Conservation (phyloP, 2,329 filamentous ascomycete species). For the Trichophyton simii region DNA sequence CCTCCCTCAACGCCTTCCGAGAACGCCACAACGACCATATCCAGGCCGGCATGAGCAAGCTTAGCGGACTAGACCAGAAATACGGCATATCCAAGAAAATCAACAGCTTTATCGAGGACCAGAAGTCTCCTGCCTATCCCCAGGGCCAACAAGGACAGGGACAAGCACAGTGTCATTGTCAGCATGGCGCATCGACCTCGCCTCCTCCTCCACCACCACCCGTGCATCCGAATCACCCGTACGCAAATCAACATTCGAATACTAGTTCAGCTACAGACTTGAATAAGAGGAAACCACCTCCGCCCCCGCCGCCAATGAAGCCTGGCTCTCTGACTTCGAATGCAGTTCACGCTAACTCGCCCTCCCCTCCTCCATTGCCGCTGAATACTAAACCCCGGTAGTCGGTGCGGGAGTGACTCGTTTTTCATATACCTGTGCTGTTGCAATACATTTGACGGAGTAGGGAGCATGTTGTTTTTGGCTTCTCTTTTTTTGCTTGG, state of each 20-base stretch:
- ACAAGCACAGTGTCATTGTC: not conserved
- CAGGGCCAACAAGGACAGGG: not conserved
- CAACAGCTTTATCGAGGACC: conserved; percentile 36
- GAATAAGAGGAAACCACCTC: conserved; percentile 39
- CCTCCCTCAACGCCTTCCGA: conserved; percentile 38
- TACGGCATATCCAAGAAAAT: conserved; percentile 44
- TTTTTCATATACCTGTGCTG: not conserved
- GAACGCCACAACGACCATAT: conserved; percentile 59
- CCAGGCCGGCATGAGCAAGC: conserved; percentile 45
- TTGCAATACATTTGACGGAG: not conserved
- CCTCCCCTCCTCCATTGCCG: conserved; percentile 44
- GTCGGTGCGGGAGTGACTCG: not conserved
- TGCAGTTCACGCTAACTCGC: conserved; percentile 9
- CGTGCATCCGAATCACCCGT: conserved; percentile 11
- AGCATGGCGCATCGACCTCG: conserved; percentile 14
- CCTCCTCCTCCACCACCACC: conserved; percentile 8
- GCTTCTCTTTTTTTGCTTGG: not conserved
- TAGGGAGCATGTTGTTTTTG: not conserved
- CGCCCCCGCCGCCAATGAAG: conserved; percentile 48
- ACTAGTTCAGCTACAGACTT: conserved; percentile 20
- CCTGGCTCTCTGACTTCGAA: conserved; percentile 33
- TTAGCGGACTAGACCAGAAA: conserved; percentile 48
- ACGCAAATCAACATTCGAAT: conserved; percentile 17
- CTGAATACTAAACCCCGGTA: conserved; percentile 44
- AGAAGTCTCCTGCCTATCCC: conserved; percentile 22